Evolutionary conservation across 768 basidiomycete species (phyloP), one percentile per base, ranked within the genome.

Genomic region (Chalciporus pseudorubinellus): DNA sequence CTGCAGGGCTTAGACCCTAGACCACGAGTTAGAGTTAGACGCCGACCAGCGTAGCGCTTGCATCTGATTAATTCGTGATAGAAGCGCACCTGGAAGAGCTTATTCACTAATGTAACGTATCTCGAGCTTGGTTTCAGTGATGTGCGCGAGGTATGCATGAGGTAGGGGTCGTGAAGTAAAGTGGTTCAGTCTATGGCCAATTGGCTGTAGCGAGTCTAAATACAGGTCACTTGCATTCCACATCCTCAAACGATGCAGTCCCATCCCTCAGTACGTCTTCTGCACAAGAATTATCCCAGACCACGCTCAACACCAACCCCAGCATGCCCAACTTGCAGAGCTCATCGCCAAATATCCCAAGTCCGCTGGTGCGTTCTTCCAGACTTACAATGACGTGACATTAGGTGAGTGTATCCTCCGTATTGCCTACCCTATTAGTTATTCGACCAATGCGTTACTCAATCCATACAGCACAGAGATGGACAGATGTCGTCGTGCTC

Each of bases 371-470:
- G 73, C 78, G 20, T 67, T 90, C 9, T 87, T 89, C 62, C 88
- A 90, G 65, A 76, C 83, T 1, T 89, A 85, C 70, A 90, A 90
- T 63, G 88, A 92, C 52, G 67, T 91, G 26, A 65, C 79, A 6
- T 78, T 81, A 19, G 80, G 89, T 86, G 46, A 46, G 69, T 52
- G 18, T 16, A 39, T 28, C n/a, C 43, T 41, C 14, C 12, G 20
- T 18, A 8, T 29, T 22, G 33, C 9, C 43, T 33, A 16, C 38
- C 22, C 44, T 18, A 46, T 38, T 21, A 36, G 20, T n/a, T n/a
- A n/a, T n/a, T 26, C 26, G 26, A 39, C 14, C 19, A 53, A 45
- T 13, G 2, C 44, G 19, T 19, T 45, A 21, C 20, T 10, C n/a
- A 16, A 18, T n/a, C 34, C 54, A 22, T 44, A 13, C 34, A 91